phyloP scores from a whole-genome alignment of 257 asterid genomes.

The Solanum habrochaites region DNA sequence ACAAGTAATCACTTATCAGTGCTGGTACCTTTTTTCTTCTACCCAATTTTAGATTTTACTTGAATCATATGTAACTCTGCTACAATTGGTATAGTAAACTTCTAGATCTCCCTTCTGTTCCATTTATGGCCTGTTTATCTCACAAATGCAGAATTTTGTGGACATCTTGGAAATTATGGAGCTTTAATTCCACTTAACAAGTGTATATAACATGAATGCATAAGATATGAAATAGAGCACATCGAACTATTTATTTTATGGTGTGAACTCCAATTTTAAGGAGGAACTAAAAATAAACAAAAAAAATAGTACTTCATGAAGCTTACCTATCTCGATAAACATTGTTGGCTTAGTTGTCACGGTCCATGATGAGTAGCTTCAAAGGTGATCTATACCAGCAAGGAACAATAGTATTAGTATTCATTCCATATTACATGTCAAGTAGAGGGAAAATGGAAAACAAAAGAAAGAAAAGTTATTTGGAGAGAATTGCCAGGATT shows the following conservation, averaged over 20 bases:
- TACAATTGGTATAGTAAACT: background rate
- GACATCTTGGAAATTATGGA: background rate
- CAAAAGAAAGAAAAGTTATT: background rate
- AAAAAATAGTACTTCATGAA: background rate
- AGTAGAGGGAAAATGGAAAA: background rate
- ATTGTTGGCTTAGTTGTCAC: constrained; percentile 74
- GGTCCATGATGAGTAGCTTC: constrained; percentile 97
- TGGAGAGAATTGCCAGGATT: background rate
- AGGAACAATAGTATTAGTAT: background rate
- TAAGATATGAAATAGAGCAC: background rate
- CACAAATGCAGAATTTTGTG: background rate
- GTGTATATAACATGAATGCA: background rate
- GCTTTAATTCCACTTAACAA: background rate
- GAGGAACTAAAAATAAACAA: background rate
- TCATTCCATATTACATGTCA: background rate
- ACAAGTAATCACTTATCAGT: background rate
- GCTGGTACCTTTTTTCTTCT: background rate
- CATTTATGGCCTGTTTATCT: background rate
- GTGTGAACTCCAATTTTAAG: background rate
- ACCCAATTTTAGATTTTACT: background rate
- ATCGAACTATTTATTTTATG: background rate
- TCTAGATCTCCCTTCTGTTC: background rate
- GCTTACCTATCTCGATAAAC: constrained; percentile 82
- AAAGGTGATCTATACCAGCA: constrained; percentile 52
- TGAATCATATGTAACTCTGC: background rate